Evolutionary conservation across 106 monocot genomes (phyloP).

Genomic region (Iris macrosiphon): DNA sequence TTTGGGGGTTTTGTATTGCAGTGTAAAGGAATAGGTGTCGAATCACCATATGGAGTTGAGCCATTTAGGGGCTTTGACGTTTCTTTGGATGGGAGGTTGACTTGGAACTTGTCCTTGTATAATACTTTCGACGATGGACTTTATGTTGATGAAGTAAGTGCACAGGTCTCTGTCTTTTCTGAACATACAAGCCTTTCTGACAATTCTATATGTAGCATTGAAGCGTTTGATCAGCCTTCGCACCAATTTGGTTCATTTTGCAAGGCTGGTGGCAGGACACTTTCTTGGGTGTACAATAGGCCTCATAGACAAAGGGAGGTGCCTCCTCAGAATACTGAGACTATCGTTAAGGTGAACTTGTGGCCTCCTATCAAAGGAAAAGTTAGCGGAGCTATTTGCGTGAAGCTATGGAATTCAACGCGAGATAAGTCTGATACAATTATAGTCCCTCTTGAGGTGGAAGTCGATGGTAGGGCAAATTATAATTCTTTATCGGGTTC

Average conservation of each 20-base stretch:
- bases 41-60: slow-evolving; percentile 52
- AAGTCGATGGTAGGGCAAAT: slow-evolving; percentile 24
- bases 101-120: slow-evolving; percentile 44
- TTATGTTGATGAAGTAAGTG: slow-evolving; percentile 52
- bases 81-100: slow-evolving; percentile 18
- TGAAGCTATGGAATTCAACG: slow-evolving; percentile 18
- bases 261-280: not conserved
- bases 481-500: slow-evolving; percentile 19
- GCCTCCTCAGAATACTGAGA: slow-evolving; percentile 10
- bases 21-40: slow-evolving; percentile 47
- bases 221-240: not conserved
- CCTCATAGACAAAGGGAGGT: slow-evolving; percentile 32
- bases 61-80: slow-evolving; percentile 36
- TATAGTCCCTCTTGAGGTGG: slow-evolving; percentile 48
- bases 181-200: slow-evolving; percentile 21
- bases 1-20: slow-evolving; percentile 75
- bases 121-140: slow-evolving; percentile 58
- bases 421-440: slow-evolving; percentile 19
- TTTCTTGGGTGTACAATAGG: slow-evolving; percentile 14
- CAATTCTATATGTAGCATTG: slow-evolving; percentile 33
- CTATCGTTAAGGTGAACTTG: slow-evolving; percentile 24
- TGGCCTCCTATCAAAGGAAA: slow-evolving; percentile 19
- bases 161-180: slow-evolving; percentile 40
- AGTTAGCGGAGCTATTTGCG: slow-evolving; percentile 30
- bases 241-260: slow-evolving; percentile 1